A percentile compares a stretch with the other conserved stretches of the same genome.
phyloP scores from a whole-genome alignment of 306 rosid species.

The Castanea crenata region DNA sequence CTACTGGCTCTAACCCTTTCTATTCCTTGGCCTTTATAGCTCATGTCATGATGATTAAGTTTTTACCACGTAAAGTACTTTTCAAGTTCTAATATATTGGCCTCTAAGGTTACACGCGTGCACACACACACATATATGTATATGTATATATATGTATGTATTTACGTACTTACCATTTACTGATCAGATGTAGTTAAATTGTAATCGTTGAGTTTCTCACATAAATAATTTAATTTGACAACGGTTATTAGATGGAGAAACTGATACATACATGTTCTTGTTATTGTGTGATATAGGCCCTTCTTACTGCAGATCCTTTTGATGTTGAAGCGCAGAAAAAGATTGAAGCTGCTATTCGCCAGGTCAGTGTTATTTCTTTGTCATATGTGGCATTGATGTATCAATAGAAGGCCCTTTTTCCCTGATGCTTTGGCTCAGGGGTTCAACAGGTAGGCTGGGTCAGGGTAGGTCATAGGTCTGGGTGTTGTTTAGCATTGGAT shows the following conservation, averaged over 20 bases:
- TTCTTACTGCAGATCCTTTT: conserved; percentile 93
- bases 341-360: conserved; percentile 96
- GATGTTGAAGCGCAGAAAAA: conserved; percentile 96
- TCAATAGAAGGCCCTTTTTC: background rate
- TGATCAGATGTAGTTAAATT: background rate
- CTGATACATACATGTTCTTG: background rate
- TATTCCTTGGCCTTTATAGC: conserved; percentile 18
- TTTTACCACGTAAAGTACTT: background rate
- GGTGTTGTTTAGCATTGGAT: background rate
- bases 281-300: conserved; percentile 55
- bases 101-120: background rate
- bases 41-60: background rate
- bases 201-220: background rate
- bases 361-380: conserved; percentile 44
- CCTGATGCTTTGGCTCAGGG: background rate
- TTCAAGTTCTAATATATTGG: background rate
- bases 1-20: background rate
- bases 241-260: background rate
- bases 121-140: too few relatives aligned
- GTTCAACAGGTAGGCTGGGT: background rate
- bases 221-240: background rate
- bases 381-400: background rate
- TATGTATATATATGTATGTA: too few relatives aligned
- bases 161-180: background rate
- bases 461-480: background rate